Evolutionary conservation across 2,329 filamentous ascomycete genomes (phyloP).

Genomic region (Rasamsonia emersonii): DNA sequence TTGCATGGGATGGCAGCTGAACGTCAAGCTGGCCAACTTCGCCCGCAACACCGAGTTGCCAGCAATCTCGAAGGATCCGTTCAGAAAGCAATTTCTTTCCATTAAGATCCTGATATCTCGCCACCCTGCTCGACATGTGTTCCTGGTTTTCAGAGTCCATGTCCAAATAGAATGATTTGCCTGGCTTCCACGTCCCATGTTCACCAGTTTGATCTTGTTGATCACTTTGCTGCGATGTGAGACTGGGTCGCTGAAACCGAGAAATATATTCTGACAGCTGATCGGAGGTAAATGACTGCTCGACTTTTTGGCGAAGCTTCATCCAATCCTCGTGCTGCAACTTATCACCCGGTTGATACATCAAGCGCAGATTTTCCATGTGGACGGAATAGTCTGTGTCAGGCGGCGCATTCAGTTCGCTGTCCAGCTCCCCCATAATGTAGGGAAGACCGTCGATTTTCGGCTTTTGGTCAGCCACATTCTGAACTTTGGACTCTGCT

Average conservation of each 20-base stretch:
- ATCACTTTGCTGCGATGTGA: not conserved
- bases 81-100: constrained; percentile 27
- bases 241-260: constrained; percentile 3
- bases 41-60: constrained; percentile 24
- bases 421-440: constrained; percentile 20
- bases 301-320: constrained; percentile 19
- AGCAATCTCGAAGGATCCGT: constrained; percentile 30
- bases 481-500: constrained; percentile 5
- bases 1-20: constrained; percentile 16
- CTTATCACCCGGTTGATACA: constrained; percentile 16
- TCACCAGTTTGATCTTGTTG: not conserved
- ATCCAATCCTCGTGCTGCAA: constrained; percentile 21
- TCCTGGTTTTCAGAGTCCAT: constrained; percentile 10
- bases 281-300: constrained; percentile 24
- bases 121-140: constrained; percentile 13
- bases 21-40: constrained; percentile 32
- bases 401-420: constrained; percentile 10
- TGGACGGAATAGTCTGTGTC: constrained; percentile 14
- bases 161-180: constrained; percentile 22
- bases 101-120: constrained; percentile 14
- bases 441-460: constrained; percentile 14
- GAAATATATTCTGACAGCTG: constrained; percentile 26
- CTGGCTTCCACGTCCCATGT: constrained; percentile 21
- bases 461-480: constrained; percentile 4
- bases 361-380: constrained; percentile 20